These are phyloP conservation scores for Geotrichum cucujoidarum DNA, from an alignment of 1,139 yeast genomes.

Conservation along the genomic window DNA sequence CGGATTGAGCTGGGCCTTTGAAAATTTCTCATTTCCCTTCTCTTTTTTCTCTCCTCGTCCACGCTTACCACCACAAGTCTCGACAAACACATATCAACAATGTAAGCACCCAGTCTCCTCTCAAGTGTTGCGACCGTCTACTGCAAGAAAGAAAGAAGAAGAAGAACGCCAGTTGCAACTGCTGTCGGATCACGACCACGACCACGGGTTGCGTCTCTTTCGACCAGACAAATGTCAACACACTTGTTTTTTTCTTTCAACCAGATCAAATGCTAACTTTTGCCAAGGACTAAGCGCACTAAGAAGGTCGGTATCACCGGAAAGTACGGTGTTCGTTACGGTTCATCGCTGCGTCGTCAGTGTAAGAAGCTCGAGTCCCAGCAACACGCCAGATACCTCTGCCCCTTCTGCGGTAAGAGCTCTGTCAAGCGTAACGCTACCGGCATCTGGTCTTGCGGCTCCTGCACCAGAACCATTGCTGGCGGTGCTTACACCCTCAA, in stretches of 20 bases:
- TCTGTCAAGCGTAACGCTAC: slow-evolving; percentile 96
- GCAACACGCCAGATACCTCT: slow-evolving; percentile 98
- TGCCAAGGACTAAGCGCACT: slow-evolving; percentile 92
- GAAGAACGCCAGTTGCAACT: no score
- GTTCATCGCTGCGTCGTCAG: slow-evolving; percentile 99
- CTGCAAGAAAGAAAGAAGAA: no score
- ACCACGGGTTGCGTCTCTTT: not conserved
- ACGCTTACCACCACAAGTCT: slow-evolving; percentile 15
- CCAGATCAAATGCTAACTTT: slow-evolving; percentile 1
- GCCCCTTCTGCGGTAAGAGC: slow-evolving; percentile 99
- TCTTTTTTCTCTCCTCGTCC: slow-evolving; percentile 4
- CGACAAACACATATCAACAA: slow-evolving; percentile 14
- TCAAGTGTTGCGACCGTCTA: no score
- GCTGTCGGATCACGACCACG: not conserved
- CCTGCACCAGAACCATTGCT: slow-evolving; percentile 95
- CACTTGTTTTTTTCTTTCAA: not conserved
- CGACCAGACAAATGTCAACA: not conserved
- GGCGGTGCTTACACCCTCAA: slow-evolving; percentile 99
- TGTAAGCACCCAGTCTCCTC: slow-evolving; percentile 8
- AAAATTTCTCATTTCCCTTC: slow-evolving; percentile 15
- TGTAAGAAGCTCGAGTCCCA: slow-evolving; percentile 98
- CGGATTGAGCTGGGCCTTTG: slow-evolving; percentile 2
- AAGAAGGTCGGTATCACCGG: slow-evolving; percentile 99
- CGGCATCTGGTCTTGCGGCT: slow-evolving; percentile 97
- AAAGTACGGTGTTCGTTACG: slow-evolving; percentile 99